Evolutionary conservation across 202 grass and related monocot species (phyloP).

Genomic region (Hordeum pubiflorum): DNA sequence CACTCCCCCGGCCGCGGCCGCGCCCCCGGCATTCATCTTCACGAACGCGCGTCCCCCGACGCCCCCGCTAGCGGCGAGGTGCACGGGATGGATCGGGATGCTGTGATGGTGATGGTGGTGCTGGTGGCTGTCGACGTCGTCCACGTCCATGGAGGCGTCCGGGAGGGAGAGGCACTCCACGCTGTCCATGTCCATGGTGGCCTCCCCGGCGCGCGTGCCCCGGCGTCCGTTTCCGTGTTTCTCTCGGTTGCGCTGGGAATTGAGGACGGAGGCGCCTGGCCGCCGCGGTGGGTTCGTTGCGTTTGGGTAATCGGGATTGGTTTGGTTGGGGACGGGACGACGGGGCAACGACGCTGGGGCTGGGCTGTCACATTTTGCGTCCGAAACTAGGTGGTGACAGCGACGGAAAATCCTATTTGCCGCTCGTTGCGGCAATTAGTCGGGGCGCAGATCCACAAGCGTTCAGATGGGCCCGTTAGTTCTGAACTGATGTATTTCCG

Average conservation of each 20-base stretch:
- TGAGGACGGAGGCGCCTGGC: background rate
- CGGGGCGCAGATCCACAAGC: no score
- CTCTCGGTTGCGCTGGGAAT: slow-evolving; percentile 1
- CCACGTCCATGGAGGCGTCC: slow-evolving; percentile 50
- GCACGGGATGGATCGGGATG: slow-evolving; percentile 27
- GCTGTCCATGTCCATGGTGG: slow-evolving; percentile 54
- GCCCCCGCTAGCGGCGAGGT: background rate
- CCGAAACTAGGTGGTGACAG: background rate
- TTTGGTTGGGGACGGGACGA: background rate
- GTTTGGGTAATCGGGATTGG: slow-evolving; percentile 6
- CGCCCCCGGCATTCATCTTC: slow-evolving; percentile 35
- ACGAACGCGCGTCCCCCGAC: slow-evolving; percentile 25
- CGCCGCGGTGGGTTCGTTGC: slow-evolving; percentile 7
- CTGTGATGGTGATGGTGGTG: background rate
- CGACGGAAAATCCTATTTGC: no score
- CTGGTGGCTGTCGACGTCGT: slow-evolving; percentile 34
- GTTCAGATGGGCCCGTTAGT: no score
- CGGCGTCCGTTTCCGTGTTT: background rate
- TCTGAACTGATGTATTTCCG: no score
- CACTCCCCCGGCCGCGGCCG: background rate
- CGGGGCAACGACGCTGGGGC: slow-evolving; percentile 1
- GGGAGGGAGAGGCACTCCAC: slow-evolving; percentile 62
- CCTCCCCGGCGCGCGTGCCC: slow-evolving; percentile 23
- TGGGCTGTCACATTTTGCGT: background rate
- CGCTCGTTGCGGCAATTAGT: no score